Evolutionary conservation across 352 stramenopile species (phyloP).

Genomic region (Elongisporangium prolatum): DNA sequence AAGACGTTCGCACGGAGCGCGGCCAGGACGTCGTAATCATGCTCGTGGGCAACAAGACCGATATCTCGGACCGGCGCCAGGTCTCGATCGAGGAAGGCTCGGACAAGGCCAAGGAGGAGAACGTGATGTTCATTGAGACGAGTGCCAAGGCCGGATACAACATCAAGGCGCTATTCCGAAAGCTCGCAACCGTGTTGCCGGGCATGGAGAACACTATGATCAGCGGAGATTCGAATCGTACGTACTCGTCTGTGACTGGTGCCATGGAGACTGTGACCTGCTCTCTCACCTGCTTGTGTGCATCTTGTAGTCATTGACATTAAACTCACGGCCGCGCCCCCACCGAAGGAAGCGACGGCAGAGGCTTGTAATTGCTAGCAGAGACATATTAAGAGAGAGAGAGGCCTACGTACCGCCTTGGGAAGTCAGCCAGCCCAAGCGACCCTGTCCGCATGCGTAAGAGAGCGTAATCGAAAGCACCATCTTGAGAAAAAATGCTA

Average conservation of each 20-base stretch:
- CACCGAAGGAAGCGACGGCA: slow-evolving; percentile 65
- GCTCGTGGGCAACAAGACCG: slow-evolving; percentile 99
- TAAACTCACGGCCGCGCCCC: slow-evolving; percentile 78
- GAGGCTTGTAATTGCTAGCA: slow-evolving; percentile 70
- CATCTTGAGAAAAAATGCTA: not conserved
- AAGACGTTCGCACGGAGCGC: slow-evolving; percentile 97
- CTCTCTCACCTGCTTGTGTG: not conserved
- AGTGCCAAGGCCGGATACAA: slow-evolving; percentile 98
- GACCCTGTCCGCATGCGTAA: not conserved
- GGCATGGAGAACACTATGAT: slow-evolving; percentile 92
- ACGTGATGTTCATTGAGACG: slow-evolving; percentile 99
- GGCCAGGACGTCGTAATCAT: slow-evolving; percentile 99
- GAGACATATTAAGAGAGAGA: not conserved
- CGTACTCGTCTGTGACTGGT: slow-evolving; percentile 18
- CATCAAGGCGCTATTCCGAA: slow-evolving; percentile 99
- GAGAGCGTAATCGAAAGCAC: not conserved
- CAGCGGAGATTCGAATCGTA: slow-evolving; percentile 84
- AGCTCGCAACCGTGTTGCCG: slow-evolving; percentile 96
- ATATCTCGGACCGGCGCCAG: slow-evolving; percentile 96
- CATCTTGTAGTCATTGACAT: slow-evolving; percentile 76
- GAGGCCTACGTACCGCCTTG: not conserved
- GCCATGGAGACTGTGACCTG: not conserved
- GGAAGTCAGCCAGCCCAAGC: not conserved
- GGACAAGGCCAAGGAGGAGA: slow-evolving; percentile 97
- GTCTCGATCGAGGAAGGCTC: slow-evolving; percentile 98